Evolutionary conservation across 2,329 filamentous ascomycete genomes (phyloP), one percentile per base, ranked within the genome.

Genomic region (Penicillium sclerotigenum): DNA sequence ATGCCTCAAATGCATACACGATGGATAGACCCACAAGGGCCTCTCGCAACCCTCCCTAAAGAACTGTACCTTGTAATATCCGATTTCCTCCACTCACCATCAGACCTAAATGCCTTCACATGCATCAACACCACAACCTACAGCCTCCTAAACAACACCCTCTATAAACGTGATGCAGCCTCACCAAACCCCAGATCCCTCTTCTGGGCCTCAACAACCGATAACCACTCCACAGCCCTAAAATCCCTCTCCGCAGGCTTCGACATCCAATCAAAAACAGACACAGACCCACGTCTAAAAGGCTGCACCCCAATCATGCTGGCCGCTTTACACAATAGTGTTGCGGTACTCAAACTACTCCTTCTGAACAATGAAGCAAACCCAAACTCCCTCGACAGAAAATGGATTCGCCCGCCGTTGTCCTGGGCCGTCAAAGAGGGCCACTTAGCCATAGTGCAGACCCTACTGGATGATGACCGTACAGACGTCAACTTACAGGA

Each of bases 401-500:
- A 60, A 53, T 59, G 56, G n/a, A 54, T 65, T 45, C 56, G 63
- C 0, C 60, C 63, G 4, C 60, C 60, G 10, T 50, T 65, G 11
- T 58, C 61, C 11, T 65, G 63, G 63, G 63, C 63, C 9, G 56
- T 59, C 1, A 62, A 55, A 43, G 55, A 54, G 20, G 46, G 58
- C 6, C 56, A 64, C 24, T 13, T 24, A 0, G 28, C 34, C 11
- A 47, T 64, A 22, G 58, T 63, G 3, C 61, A 61, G 40, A 45
- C 56, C 10, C 24, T 65, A 4, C 20, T 65, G 13, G 41, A 49
- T 7, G 63, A 64, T 10, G 41, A 56, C 14, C 60, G 63, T 13
- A 57, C 59, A 13, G 54, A 65, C 20, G 56, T 63, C 43, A 61
- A 65, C 31, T 52, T 64, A 1, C 55, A 61, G 33, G 62, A 65